These are phyloP conservation scores for Lasiodiplodia citricola DNA, from an alignment of 2,329 filamentous ascomycete species.

Conservation along the genomic window DNA sequence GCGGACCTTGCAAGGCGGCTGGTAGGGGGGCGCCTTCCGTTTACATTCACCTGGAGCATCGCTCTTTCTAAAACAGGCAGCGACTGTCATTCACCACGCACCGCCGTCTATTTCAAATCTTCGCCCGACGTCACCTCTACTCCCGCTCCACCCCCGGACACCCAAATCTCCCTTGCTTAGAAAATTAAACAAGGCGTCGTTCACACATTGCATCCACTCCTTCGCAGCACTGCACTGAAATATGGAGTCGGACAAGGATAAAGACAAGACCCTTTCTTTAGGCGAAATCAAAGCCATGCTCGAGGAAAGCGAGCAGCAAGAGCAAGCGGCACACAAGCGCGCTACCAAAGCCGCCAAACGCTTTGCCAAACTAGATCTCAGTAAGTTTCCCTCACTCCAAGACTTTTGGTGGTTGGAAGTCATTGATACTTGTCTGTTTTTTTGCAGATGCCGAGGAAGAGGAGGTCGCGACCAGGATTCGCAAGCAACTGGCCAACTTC, in stretches of 20 bases:
- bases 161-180: not conserved
- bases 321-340: not conserved
- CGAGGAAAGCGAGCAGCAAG: not conserved
- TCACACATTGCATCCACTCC: not conserved
- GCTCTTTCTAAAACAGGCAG: not conserved
- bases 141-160: not conserved
- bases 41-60: not conserved
- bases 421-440: not conserved
- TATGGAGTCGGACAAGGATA: slow-evolving; percentile 1
- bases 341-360: not conserved
- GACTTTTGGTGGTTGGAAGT: not conserved
- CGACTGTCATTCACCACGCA: not conserved
- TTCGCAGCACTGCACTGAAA: not conserved
- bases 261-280: not conserved
- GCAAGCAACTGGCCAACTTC: slow-evolving; percentile 5
- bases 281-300: not conserved
- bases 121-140: not conserved
- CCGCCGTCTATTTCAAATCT: not conserved
- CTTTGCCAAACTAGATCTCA: not conserved
- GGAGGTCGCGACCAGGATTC: not conserved
- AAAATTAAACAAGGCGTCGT: not conserved
- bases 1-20: not conserved
- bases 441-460: not conserved
- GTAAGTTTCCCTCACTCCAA: not conserved
- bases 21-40: not conserved